Evolutionary conservation across 2,329 filamentous ascomycete species (phyloP), one percentile per base, ranked within the genome.

Genomic region (Gnomoniopsis sp.): DNA sequence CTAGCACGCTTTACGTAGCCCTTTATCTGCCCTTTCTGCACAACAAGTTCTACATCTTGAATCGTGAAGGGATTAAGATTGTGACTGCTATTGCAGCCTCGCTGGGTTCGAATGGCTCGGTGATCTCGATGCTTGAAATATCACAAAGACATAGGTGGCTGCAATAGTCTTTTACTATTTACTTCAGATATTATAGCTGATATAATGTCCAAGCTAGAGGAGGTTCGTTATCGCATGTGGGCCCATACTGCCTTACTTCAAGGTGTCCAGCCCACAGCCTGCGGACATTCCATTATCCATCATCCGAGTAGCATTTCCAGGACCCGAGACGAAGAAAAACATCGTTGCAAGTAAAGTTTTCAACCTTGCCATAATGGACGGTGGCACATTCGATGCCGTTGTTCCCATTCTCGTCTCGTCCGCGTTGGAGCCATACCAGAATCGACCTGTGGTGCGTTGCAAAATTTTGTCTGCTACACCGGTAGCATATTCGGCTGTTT

Each of bases 361-460:
- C 26, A 6, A 23, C 23, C 56, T 54, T 38, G 46, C 46, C 46
- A 50, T 50, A 2, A 41, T 30, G 4, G 46, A 49, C 63, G 14
- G 64, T 46, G 64, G 66, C 2, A 68, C 62, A 14, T 47, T 23
- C 11, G 57, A 57, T 46, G 65, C 55, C 7, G 63, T 67, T 8
- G 65, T 66, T 21, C 63, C 62, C 60, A 63, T 62, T 48, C 57
- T 65, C 8, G 63, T 58, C 7, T 22, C 21, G 1, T 68, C 65
- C 10, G 63, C 63, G 43, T 64, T 62, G 4, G 34, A 44, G 15
- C 65, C 64, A 44, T 63, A 61, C 66, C 67, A 69, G 19, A 67
- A 65, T 7, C 63, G 54, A 19, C 67, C 64, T 6, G 58, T 56
- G 2, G 62, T 62, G 41, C 64, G 62, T 4, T 41, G 38, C 3